These are phyloP conservation scores for Hibiscus mutabilis DNA, from an alignment of 345 rosid species.

Conservation along the genomic window DNA sequence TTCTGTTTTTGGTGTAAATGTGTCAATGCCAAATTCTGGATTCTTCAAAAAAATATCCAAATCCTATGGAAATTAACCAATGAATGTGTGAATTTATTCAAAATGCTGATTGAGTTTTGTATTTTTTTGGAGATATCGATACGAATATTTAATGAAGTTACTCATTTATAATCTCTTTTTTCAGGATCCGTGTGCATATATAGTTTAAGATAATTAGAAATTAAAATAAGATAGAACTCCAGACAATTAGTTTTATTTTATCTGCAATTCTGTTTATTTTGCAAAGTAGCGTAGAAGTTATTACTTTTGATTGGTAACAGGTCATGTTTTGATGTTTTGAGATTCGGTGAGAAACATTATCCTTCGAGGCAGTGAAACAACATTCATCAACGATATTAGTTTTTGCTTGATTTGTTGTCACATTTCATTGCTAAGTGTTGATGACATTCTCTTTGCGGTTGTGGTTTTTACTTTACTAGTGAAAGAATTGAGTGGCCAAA, in stretches of 20 bases:
- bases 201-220: too few relatives aligned
- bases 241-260: too few relatives aligned
- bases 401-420: neutral
- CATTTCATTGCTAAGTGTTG: constrained; percentile 9
- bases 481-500: too few relatives aligned
- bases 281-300: too few relatives aligned
- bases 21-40: neutral
- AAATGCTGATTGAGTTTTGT: too few relatives aligned
- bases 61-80: neutral
- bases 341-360: neutral
- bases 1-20: neutral
- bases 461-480: constrained; percentile 38
- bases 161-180: too few relatives aligned
- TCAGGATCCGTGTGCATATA: too few relatives aligned
- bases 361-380: neutral
- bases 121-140: too few relatives aligned
- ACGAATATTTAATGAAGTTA: too few relatives aligned
- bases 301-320: neutral
- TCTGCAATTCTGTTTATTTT: too few relatives aligned
- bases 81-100: neutral
- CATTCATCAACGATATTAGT: neutral
- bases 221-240: too few relatives aligned
- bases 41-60: too few relatives aligned
- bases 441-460: constrained; percentile 4
- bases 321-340: neutral